Evolutionary conservation across 345 rosid genomes (phyloP), one percentile per base, ranked within the genome.

Genomic region (Syzygium aromaticum): DNA sequence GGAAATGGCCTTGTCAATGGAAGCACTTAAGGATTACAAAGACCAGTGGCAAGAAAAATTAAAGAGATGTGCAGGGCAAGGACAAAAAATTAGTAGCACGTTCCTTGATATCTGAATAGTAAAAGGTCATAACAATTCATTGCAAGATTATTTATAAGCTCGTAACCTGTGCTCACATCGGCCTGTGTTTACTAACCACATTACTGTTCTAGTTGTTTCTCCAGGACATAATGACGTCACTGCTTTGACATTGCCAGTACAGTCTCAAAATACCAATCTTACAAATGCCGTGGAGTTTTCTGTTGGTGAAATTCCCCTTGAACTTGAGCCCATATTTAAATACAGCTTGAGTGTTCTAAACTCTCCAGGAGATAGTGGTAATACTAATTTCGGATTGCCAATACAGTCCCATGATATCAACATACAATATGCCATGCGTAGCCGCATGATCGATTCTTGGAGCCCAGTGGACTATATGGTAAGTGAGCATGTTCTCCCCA

Each of bases 391-490:
- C 5, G 4, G 2, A 63, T 28, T 28, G 67, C 7, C 30, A 63
- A 3, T 0, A 0, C 2, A 63, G 21, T 63, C 77, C 78, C 3
- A 67, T 67, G 3, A 33, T 17, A 0, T 16, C 0, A 17, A 67
- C 0, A 0, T 33, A 2, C 46, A 33, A 67, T 2, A 0, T 67
- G 7, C 46, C 78, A 67, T 67, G 78, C 0, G 0, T 67, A 17
- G 78, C 78, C 46, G 9, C 0, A 0, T 67, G 78, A 33, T 67
- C 12, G 0, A 8, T 67, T 33, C 43, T 8, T 30, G 11, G 11
- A 67, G 0, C 78, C 43, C 5, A 67, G 3, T 17, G 46, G 46
- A 0, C 78, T 0, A 1, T 17, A 0, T 5, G 2, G 0, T 67
- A 67, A 4, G 16, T 67, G 78, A 67, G 23, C 43, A 2, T 30